These are phyloP conservation scores for Saccharomycopsis hybrid DNA, from an alignment of 1,139 yeast genomes.

Conservation along the genomic window DNA sequence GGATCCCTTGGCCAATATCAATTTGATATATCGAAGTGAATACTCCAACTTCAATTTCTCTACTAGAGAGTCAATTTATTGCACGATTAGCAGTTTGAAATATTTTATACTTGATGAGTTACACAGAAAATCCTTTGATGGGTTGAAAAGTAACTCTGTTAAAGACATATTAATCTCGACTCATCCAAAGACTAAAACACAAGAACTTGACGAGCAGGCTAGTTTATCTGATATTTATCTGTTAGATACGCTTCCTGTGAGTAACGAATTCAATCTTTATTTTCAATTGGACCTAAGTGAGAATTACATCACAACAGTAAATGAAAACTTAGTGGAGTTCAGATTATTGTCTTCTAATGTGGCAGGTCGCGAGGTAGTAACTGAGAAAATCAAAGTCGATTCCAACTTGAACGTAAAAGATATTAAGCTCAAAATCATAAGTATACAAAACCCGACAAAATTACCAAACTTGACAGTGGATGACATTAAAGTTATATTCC, in stretches of 20 bases:
- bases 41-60: not conserved
- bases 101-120: not conserved
- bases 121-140: not conserved
- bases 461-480: constrained; percentile 5
- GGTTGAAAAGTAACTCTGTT: not conserved
- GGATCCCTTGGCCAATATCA: not conserved
- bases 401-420: constrained; percentile 22
- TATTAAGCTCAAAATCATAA: constrained; percentile 24
- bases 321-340: constrained; percentile 16
- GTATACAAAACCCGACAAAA: constrained; percentile 22
- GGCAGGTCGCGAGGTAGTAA: constrained; percentile 14
- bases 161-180: not conserved
- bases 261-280: constrained; percentile 11
- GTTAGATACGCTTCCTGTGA: constrained; percentile 24
- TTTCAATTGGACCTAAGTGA: constrained; percentile 13
- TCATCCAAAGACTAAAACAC: too few species aligned
- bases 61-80: not conserved
- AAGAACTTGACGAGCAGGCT: not conserved
- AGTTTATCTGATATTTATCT: not conserved
- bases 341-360: constrained; percentile 23
- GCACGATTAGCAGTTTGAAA: not conserved
- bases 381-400: constrained; percentile 20
- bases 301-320: constrained; percentile 19
- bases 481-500: constrained; percentile 25
- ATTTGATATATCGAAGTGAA: not conserved